Evolutionary conservation across 371 early-diverging fungal genomes (phyloP).

Genomic region (Mortierella sp.): DNA sequence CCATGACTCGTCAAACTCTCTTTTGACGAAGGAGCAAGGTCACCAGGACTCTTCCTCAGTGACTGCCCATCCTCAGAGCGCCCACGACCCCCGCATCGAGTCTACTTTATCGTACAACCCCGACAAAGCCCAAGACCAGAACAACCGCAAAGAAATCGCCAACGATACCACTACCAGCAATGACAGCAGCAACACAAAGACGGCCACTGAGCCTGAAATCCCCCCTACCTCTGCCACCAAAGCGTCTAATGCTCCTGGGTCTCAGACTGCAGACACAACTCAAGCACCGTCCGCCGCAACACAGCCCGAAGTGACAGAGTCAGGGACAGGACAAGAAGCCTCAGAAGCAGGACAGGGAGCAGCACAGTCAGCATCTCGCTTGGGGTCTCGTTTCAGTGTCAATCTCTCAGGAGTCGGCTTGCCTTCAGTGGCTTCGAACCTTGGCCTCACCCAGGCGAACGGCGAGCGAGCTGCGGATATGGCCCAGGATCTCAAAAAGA

Average conservation of each 20-base stretch:
- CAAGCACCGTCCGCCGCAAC: neutral
- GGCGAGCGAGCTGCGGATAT: slow-evolving; percentile 56
- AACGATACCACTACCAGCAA: neutral
- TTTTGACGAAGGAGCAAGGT: slow-evolving; percentile 2
- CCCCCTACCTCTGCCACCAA: neutral
- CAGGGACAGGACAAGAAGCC: slow-evolving; percentile 4
- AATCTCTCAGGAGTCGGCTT: slow-evolving; percentile 47
- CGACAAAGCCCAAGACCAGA: neutral
- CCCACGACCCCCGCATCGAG: neutral
- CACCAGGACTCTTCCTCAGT: neutral
- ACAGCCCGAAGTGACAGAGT: neutral
- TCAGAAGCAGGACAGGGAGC: slow-evolving; percentile 1
- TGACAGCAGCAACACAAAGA: neutral
- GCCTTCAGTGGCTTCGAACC: slow-evolving; percentile 48
- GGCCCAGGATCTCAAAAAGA: slow-evolving; percentile 55
- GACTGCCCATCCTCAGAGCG: neutral
- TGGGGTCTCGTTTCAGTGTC: slow-evolving; percentile 49
- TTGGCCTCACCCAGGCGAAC: slow-evolving; percentile 51
- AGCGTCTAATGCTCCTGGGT: neutral
- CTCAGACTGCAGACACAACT: neutral
- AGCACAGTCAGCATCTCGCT: slow-evolving; percentile 15
- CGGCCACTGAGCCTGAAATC: neutral
- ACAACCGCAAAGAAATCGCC: neutral
- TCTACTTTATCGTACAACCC: slow-evolving; percentile 1
- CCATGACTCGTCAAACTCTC: neutral